These are phyloP conservation scores for Marchantia polymorpha DNA, from an alignment of 225 moss, liverwort and hornwort species.

Conservation along the genomic window DNA sequence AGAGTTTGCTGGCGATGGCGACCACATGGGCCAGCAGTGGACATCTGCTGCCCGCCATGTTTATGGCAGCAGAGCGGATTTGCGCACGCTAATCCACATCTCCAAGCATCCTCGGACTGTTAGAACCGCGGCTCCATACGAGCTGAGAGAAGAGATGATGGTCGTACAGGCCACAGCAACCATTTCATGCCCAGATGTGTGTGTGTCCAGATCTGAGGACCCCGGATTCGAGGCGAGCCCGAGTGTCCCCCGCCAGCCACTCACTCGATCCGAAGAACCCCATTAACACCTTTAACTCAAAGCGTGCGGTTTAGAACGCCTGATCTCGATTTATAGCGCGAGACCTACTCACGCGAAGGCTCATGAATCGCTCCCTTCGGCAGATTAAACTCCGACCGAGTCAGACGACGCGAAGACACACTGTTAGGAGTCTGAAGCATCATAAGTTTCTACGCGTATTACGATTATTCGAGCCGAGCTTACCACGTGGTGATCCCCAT, in stretches of 20 bases:
- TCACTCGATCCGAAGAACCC: background rate
- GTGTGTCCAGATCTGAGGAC: background rate
- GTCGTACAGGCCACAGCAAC: background rate
- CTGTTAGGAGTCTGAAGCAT: background rate
- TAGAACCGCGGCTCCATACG: too few relatives aligned
- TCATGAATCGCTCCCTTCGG: background rate
- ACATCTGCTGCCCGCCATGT: background rate
- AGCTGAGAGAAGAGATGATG: background rate
- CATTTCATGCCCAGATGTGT: background rate
- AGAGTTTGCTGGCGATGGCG: too few relatives aligned
- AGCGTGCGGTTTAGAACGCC: background rate
- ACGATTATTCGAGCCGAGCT: background rate
- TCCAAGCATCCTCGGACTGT: background rate
- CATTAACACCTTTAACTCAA: background rate
- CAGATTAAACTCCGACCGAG: background rate
- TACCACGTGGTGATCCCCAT: background rate
- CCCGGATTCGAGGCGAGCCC: background rate
- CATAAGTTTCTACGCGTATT: conserved; percentile 1
- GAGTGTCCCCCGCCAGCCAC: background rate
- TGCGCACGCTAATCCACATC: background rate
- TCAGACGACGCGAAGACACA: background rate
- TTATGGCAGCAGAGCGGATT: background rate
- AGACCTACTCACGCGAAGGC: background rate
- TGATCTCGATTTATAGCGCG: background rate
- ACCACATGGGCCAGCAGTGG: background rate